phyloP scores from a whole-genome alignment of 768 basidiomycete genomes.

The Leucosporidium creatinivorum region DNA sequence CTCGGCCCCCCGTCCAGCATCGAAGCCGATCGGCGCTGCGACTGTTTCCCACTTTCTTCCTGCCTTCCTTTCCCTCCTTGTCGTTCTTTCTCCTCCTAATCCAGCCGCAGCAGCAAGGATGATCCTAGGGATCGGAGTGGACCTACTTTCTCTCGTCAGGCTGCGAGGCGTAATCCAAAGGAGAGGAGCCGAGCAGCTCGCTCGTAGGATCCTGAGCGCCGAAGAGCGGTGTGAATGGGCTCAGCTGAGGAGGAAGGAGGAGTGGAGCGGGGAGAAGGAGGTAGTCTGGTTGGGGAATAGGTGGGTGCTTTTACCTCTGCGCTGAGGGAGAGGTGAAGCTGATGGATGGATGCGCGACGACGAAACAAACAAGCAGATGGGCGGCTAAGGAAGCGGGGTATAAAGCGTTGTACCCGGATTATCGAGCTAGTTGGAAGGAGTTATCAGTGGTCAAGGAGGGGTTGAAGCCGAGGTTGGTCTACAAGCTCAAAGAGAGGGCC shows the following conservation, averaged over 20 bases:
- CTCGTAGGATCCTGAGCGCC: neutral
- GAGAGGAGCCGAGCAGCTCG: neutral
- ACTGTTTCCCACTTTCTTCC: no score
- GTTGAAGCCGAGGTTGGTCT: conserved; percentile 36
- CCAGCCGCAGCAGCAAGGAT: no score
- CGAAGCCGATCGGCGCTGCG: no score
- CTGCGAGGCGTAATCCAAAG: neutral
- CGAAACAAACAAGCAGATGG: conserved; percentile 51
- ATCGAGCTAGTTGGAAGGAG: conserved; percentile 66
- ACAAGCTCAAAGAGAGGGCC: conserved; percentile 1
- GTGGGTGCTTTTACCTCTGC: neutral
- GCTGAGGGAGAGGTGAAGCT: neutral
- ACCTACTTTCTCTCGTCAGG: neutral
- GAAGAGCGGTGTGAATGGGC: neutral
- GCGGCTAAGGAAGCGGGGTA: conserved; percentile 77
- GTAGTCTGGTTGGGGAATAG: neutral
- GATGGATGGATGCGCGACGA: neutral
- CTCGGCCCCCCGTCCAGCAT: no score
- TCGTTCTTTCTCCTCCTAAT: no score
- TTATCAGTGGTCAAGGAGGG: conserved; percentile 48
- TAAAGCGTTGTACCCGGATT: conserved; percentile 66
- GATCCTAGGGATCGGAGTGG: neutral
- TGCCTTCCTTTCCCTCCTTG: no score
- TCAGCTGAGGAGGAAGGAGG: neutral
- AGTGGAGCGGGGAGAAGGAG: neutral